phyloP scores from a whole-genome alignment of 2,329 filamentous ascomycete genomes.

The Fusarium sterilihyphosum region DNA sequence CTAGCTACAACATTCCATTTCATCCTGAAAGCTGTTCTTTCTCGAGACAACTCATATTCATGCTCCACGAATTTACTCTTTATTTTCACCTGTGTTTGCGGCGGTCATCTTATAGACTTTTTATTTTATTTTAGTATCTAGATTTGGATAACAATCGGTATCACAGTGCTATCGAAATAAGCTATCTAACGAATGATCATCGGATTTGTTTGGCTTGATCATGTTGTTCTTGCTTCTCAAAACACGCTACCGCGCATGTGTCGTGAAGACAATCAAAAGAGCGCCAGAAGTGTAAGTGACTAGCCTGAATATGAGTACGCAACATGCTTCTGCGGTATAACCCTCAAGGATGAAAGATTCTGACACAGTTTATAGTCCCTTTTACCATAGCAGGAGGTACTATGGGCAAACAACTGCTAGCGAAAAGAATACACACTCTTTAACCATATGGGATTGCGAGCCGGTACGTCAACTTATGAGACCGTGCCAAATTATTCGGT shows the following conservation, averaged over 20 bases:
- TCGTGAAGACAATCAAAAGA: rapidly evolving
- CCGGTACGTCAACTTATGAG: neutral
- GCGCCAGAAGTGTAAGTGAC: neutral
- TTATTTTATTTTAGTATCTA: neutral
- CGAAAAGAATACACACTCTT: neutral
- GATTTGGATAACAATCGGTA: rapidly evolving
- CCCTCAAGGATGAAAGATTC: rapidly evolving
- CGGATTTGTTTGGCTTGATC: neutral
- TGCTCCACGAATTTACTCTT: rapidly evolving
- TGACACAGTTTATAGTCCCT: neutral
- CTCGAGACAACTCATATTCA: neutral
- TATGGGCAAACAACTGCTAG: neutral
- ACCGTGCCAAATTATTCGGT: rapidly evolving
- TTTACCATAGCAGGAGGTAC: neutral
- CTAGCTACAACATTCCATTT: neutral
- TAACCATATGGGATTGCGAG: neutral
- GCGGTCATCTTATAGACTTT: neutral
- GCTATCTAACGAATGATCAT: neutral
- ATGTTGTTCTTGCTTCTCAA: neutral
- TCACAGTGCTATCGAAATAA: rapidly evolving
- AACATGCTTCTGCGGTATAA: rapidly evolving
- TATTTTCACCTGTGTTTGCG: neutral
- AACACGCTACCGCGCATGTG: neutral
- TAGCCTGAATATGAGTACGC: neutral
- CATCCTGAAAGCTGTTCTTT: neutral